A percentile compares a stretch with the other conserved stretches of the same genome.
Conservation (phyloP, 768 basidiomycete species). For the Amanita pallidorosea region DNA sequence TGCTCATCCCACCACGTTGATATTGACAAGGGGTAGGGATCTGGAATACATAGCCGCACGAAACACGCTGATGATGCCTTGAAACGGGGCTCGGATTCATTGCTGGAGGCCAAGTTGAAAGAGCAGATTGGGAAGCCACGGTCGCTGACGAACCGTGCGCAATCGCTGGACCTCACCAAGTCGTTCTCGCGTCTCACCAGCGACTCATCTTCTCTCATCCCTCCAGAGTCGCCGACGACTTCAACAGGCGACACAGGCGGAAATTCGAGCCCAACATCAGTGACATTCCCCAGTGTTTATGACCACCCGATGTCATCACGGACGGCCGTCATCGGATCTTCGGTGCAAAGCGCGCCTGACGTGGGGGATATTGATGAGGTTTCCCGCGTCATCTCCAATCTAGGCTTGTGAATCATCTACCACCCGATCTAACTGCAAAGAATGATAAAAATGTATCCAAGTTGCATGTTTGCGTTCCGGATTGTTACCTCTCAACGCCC, state of each 20-base stretch:
- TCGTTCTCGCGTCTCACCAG: constrained; percentile 79
- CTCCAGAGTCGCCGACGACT: constrained; percentile 74
- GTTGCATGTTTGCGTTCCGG: constrained; percentile 2
- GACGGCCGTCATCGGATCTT: constrained; percentile 28
- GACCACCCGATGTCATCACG: constrained; percentile 43
- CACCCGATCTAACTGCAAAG: not conserved
- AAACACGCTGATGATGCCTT: constrained; percentile 65
- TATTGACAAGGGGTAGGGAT: constrained; percentile 34
- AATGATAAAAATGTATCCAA: not conserved
- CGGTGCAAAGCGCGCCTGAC: constrained; percentile 35
- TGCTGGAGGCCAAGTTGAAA: constrained; percentile 76
- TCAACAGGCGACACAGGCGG: constrained; percentile 64
- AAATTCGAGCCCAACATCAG: constrained; percentile 72
- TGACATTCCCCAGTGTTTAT: constrained; percentile 79
- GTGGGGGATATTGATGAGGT: constrained; percentile 60
- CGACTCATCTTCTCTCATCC: constrained; percentile 37
- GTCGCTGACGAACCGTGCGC: constrained; percentile 76
- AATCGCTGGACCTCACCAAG: constrained; percentile 80
- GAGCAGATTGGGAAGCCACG: constrained; percentile 70
- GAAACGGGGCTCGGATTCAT: constrained; percentile 77
- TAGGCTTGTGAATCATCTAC: constrained; percentile 40
- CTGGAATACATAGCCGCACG: constrained; percentile 56
- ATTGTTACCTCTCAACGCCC: constrained; percentile 6
- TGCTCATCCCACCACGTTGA: constrained; percentile 1
- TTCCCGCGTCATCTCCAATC: constrained; percentile 67